These are phyloP conservation scores for Thelephora aurantiotincta DNA, from an alignment of 768 basidiomycete genomes.

Conservation along the genomic window DNA sequence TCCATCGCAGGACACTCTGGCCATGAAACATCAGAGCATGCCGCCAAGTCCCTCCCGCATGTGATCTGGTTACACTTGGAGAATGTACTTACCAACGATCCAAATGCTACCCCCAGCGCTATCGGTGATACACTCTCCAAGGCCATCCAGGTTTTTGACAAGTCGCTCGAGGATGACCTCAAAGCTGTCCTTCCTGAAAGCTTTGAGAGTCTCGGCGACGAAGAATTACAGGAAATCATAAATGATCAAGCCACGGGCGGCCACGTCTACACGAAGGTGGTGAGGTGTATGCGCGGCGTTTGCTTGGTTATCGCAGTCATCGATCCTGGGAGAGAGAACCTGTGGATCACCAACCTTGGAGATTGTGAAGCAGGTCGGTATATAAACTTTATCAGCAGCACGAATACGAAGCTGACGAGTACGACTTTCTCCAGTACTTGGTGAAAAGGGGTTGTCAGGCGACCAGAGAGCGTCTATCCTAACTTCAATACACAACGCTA, in stretches of 20 bases:
- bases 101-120: too few species aligned
- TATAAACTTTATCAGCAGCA: not conserved
- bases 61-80: too few species aligned
- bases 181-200: too few species aligned
- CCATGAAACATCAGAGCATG: too few species aligned
- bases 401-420: not conserved
- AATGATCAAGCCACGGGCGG: slow-evolving; percentile 20
- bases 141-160: too few species aligned
- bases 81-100: too few species aligned
- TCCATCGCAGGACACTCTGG: too few species aligned
- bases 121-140: too few species aligned
- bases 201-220: too few species aligned
- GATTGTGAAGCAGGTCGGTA: slow-evolving; percentile 38
- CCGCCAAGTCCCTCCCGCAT: too few species aligned
- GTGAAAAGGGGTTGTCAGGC: slow-evolving; percentile 18
- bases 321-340: slow-evolving; percentile 24
- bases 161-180: too few species aligned
- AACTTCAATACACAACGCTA: slow-evolving; percentile 38
- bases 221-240: too few species aligned
- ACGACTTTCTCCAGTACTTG: slow-evolving; percentile 23
- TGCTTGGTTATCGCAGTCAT: slow-evolving; percentile 35
- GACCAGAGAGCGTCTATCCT: slow-evolving; percentile 26
- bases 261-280: slow-evolving; percentile 20
- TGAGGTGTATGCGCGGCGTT: slow-evolving; percentile 36
- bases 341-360: slow-evolving; percentile 45